These are phyloP conservation scores for Cystofilobasidium ferigula DNA, from an alignment of 768 basidiomycete genomes.

Conservation along the genomic window DNA sequence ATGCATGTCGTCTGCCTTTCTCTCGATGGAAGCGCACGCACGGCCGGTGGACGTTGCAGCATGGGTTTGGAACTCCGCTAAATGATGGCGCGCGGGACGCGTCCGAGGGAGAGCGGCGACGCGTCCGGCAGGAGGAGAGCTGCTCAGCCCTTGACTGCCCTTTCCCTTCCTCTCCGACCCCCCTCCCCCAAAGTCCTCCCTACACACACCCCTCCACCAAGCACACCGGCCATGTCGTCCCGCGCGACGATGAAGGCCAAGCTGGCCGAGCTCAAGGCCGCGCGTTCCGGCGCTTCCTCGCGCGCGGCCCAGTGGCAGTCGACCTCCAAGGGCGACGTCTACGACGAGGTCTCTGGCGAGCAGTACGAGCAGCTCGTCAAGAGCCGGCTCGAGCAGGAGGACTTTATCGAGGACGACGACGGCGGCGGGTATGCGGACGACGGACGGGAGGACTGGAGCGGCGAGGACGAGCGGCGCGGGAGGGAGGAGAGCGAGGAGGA, in stretches of 20 bases:
- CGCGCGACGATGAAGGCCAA: slow-evolving; percentile 6
- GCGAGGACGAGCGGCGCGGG: slow-evolving; percentile 31
- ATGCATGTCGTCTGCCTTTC: no score
- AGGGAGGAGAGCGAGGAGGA: slow-evolving; percentile 48
- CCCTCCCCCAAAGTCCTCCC: no score
- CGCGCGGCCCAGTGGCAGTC: slow-evolving; percentile 35
- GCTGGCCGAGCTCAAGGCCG: slow-evolving; percentile 38
- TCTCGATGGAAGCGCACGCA: no score
- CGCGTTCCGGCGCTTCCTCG: slow-evolving; percentile 35
- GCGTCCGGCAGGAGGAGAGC: no score
- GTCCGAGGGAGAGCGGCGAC: no score
- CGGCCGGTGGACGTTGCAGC: no score
- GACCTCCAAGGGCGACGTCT: slow-evolving; percentile 52
- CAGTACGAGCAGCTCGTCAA: slow-evolving; percentile 77
- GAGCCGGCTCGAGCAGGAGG: slow-evolving; percentile 68
- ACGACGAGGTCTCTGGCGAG: slow-evolving; percentile 81
- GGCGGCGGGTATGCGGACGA: slow-evolving; percentile 85
- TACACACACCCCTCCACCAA: no score
- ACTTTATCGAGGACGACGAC: slow-evolving; percentile 94
- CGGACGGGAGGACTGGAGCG: slow-evolving; percentile 88
- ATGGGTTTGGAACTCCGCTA: no score
- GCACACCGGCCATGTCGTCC: slow-evolving; percentile 5
- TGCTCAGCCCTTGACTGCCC: no score
- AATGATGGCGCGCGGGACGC: no score
- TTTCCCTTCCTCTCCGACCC: no score